Conservation (phyloP, 176 grass and related monocot genomes). For the Triticum timopheevii region DNA sequence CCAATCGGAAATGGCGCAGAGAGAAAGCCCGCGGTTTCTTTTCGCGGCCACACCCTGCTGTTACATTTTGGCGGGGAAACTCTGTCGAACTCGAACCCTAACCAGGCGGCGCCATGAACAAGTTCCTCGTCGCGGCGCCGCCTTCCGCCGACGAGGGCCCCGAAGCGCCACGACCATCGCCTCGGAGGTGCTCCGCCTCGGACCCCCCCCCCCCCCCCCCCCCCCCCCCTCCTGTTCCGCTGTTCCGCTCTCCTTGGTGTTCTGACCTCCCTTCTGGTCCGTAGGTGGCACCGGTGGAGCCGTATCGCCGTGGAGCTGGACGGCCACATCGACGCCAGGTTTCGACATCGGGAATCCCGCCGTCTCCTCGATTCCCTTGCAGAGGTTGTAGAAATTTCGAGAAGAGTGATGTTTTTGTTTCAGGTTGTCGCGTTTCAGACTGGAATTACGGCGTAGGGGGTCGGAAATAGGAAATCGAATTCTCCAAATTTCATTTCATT, state of each 20-base stretch:
- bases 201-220: neutral
- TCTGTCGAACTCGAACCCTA: conserved; percentile 7
- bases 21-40: conserved; percentile 4
- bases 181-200: conserved; percentile 24
- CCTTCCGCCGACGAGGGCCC: conserved; percentile 24
- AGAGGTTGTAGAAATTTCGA: conserved; percentile 38
- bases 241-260: neutral
- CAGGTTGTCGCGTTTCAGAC: neutral
- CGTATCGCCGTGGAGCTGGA: conserved; percentile 66
- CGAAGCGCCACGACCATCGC: neutral
- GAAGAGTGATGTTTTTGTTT: conserved; percentile 3
- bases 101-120: conserved; percentile 51
- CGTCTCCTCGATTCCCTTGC: conserved; percentile 65
- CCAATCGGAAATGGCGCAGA: neutral
- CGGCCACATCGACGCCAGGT: conserved; percentile 51
- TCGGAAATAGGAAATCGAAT: neutral
- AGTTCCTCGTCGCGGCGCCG: conserved; percentile 51
- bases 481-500: neutral
- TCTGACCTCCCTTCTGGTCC: neutral
- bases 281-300: conserved; percentile 49
- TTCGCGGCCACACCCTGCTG: neutral
- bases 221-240: neutral
- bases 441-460: neutral
- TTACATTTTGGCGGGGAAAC: conserved; percentile 34
- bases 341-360: conserved; percentile 51